Percentiles rank a stretch among this genome's conserved stretches.
Conservation (phyloP, 1,139 yeast genomes). For the Zhuliangozyma blackwelliae region DNA sequence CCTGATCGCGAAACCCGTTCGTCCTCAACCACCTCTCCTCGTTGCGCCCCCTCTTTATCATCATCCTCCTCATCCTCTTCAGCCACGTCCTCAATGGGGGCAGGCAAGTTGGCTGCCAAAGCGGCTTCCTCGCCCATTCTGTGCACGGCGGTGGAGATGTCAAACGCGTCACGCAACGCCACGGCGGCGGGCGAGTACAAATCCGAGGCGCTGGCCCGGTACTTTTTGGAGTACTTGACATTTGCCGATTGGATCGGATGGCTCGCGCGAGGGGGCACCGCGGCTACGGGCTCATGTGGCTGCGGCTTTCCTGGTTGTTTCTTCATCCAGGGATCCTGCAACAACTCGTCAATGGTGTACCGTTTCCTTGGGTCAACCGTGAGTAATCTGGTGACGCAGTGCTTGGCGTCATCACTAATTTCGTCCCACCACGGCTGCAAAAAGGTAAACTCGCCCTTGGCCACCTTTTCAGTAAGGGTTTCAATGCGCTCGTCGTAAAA, state of each 20-base stretch:
- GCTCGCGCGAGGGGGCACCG: neutral
- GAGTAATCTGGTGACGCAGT: slow-evolving; percentile 67
- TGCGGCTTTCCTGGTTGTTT: slow-evolving; percentile 13
- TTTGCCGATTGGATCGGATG: slow-evolving; percentile 25
- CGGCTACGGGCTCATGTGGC: neutral
- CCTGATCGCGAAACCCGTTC: neutral
- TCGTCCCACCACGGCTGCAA: slow-evolving; percentile 66
- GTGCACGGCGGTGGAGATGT: slow-evolving; percentile 89
- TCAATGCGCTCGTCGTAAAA: slow-evolving; percentile 57
- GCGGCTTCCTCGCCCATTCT: slow-evolving; percentile 86
- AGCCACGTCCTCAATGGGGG: slow-evolving; percentile 26
- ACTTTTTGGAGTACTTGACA: slow-evolving; percentile 21
- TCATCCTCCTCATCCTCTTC: slow-evolving; percentile 37
- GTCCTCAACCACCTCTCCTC: slow-evolving; percentile 4
- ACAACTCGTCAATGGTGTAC: slow-evolving; percentile 72
- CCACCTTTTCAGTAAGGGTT: slow-evolving; percentile 54
- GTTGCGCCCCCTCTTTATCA: slow-evolving; percentile 19
- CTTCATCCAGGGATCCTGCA: slow-evolving; percentile 81
- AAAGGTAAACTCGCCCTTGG: slow-evolving; percentile 54
- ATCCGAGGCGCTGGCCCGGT: slow-evolving; percentile 13
- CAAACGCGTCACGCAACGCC: slow-evolving; percentile 92
- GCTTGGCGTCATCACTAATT: slow-evolving; percentile 49
- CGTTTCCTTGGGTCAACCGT: slow-evolving; percentile 80
- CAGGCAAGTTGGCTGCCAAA: slow-evolving; percentile 30
- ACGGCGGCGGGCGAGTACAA: slow-evolving; percentile 84